phyloP scores from a whole-genome alignment of 768 basidiomycete species.

The Rhizopogon vinicolor region DNA sequence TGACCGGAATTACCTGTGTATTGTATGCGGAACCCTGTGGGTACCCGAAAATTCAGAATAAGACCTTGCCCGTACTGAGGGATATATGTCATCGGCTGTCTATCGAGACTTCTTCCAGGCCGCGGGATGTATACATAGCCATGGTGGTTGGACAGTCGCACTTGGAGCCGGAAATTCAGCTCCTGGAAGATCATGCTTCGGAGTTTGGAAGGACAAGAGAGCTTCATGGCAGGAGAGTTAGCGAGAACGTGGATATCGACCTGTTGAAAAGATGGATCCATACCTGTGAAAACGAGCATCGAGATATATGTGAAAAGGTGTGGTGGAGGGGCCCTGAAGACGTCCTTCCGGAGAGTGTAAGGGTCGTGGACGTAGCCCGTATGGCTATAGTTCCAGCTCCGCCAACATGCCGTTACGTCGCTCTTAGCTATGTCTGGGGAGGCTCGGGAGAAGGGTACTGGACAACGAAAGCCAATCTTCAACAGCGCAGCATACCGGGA shows the following conservation, averaged over 20 bases:
- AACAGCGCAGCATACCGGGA: not conserved
- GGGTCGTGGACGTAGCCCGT: not conserved
- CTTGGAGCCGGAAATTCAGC: not conserved
- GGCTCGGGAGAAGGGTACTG: not conserved
- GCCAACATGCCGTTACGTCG: not conserved
- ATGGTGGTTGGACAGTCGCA: no score
- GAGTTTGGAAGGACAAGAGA: conserved; percentile 2
- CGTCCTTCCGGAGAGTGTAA: not conserved
- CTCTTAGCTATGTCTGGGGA: conserved; percentile 7
- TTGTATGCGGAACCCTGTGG: not conserved
- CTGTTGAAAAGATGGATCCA: conserved; percentile 6
- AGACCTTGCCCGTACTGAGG: no score
- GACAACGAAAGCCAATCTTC: conserved; percentile 1
- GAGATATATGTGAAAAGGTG: not conserved
- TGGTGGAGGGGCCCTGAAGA: not conserved
- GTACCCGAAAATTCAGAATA: no score
- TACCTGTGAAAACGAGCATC: not conserved
- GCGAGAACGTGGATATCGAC: not conserved
- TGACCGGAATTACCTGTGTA: not conserved
- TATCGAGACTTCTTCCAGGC: not conserved
- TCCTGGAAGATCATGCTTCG: conserved; percentile 2
- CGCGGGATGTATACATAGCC: no score
- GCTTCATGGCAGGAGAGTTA: conserved; percentile 4
- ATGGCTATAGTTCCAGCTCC: conserved; percentile 2
- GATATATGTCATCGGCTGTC: not conserved